A percentile compares a stretch with the other conserved stretches of the same genome.
Conservation (phyloP, 2,329 filamentous ascomycete genomes). For the Pseudonectria buxi region DNA sequence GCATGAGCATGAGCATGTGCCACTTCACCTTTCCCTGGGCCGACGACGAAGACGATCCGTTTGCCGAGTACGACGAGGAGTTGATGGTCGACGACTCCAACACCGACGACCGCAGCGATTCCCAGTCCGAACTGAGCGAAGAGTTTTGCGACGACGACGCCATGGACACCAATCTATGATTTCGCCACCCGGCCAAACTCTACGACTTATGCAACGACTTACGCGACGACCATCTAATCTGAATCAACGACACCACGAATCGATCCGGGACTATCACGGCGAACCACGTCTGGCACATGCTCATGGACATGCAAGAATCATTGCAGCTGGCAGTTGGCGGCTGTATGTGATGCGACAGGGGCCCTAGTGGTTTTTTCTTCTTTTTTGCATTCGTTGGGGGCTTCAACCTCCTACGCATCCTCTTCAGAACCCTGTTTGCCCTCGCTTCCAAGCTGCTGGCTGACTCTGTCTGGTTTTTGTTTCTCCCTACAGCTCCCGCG, state of each 20-base stretch:
- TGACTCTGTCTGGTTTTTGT: conserved; percentile 34
- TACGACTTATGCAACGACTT: conserved; percentile 2
- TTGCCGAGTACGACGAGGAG: conserved; percentile 34
- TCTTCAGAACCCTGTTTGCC: conserved; percentile 23
- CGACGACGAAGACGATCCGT: conserved; percentile 27
- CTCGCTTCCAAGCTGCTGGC: conserved; percentile 29
- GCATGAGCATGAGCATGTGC: conserved; percentile 24
- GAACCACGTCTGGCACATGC: conserved; percentile 20
- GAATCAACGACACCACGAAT: conserved; percentile 8
- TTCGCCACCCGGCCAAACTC: neutral
- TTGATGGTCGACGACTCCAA: conserved; percentile 23
- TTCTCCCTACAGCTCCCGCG: conserved; percentile 70
- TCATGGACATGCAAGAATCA: conserved; percentile 9
- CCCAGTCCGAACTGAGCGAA: conserved; percentile 15
- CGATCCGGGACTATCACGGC: conserved; percentile 4
- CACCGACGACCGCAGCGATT: conserved; percentile 12
- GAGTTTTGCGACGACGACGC: conserved; percentile 17
- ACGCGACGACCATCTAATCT: conserved; percentile 2
- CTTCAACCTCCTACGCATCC: conserved; percentile 13
- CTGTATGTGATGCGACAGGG: conserved; percentile 10
- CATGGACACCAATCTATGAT: conserved; percentile 16
- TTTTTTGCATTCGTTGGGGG: neutral
- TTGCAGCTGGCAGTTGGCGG: conserved; percentile 12
- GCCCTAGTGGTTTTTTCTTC: neutral
- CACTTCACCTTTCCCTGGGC: conserved; percentile 23